phyloP scores from a whole-genome alignment of 805 yeast species.

The Pichia cabralensis region DNA sequence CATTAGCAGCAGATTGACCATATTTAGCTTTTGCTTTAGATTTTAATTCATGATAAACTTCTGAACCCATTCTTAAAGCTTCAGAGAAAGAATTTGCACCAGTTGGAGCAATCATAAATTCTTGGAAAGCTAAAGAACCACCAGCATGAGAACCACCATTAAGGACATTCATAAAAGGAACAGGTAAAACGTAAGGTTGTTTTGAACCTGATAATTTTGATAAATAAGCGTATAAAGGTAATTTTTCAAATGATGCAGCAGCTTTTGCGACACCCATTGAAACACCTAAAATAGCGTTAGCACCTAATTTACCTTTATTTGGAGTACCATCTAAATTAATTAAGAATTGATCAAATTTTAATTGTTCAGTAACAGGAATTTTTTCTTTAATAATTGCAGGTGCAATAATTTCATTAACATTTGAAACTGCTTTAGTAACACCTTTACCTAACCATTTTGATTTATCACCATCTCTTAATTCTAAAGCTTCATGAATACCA shows the following conservation, averaged over 20 bases:
- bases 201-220: conserved; percentile 69
- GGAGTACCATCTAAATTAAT: conserved; percentile 88
- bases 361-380: conserved; percentile 81
- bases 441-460: conserved; percentile 98
- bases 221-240: conserved; percentile 90
- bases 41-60: conserved; percentile 96
- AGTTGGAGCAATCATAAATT: conserved; percentile 97
- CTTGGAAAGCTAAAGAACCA: conserved; percentile 98
- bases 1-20: conserved; percentile 98
- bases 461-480: conserved; percentile 97
- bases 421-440: conserved; percentile 92
- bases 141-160: conserved; percentile 99
- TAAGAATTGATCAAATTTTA: conserved; percentile 78
- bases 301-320: conserved; percentile 96
- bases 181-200: conserved; percentile 89
- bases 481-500: conserved; percentile 97
- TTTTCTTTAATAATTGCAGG: conserved; percentile 81
- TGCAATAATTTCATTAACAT: conserved; percentile 90
- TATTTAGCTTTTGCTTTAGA: conserved; percentile 85
- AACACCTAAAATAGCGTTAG: conserved; percentile 97
- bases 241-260: conserved; percentile 91
- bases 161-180: conserved; percentile 97
- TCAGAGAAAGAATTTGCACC: conserved; percentile 87
- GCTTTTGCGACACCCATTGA: conserved; percentile 96
- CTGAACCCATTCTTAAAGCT: conserved; percentile 94